Evolutionary conservation across 345 rosid genomes (phyloP), one percentile per base, ranked within the genome.

Genomic region (Citrus medica): DNA sequence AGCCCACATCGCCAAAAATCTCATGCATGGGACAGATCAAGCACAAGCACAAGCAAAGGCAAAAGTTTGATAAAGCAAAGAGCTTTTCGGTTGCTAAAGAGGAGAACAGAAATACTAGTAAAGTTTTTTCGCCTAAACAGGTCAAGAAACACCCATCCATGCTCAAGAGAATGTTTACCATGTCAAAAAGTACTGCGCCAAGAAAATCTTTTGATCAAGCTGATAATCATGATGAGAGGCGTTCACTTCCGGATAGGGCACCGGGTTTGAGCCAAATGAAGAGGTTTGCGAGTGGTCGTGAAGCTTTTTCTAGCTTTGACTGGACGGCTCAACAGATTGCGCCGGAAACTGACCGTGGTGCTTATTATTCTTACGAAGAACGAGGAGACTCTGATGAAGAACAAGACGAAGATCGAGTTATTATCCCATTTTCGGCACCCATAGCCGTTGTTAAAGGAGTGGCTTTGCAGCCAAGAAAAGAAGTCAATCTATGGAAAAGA

Each of bases 21-120:
- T 95, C 98, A 0, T 95, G 98, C 73, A 93, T 95, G 82, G 98
- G 98, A 22, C 94, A 93, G 76, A 90, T 95, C 91, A 95, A 95
- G 85, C 86, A 83, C 69, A 89, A 77, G 37, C 80, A 77, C 42
- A 40, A 58, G 4, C 58, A 40, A 9, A 79, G 33, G 4, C 58
- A 40, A 13, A 79, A 33, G 69, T 62, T 69, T 37, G 79, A 78
- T 42, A 62, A 76, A 24, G 71, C 70, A 19, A 78, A 77, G 38
- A 66, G 69, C 0, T 59, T 62, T 28, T 55, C 70, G 40, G 68
- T 24, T 73, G 79, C 85, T 6, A 75, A 79, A 79, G 76, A 80
- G 24, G 38, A 66, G 22, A 19, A 8, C 2, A 66, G 3, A 13
- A 12, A 25, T 35, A 35, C 71, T 73, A 53, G 58, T 1, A 73